Percentiles rank a stretch among this genome's conserved stretches.
These are phyloP conservation scores for Malus domestica DNA, from an alignment of 306 rosid species.

Conservation along the genomic window DNA sequence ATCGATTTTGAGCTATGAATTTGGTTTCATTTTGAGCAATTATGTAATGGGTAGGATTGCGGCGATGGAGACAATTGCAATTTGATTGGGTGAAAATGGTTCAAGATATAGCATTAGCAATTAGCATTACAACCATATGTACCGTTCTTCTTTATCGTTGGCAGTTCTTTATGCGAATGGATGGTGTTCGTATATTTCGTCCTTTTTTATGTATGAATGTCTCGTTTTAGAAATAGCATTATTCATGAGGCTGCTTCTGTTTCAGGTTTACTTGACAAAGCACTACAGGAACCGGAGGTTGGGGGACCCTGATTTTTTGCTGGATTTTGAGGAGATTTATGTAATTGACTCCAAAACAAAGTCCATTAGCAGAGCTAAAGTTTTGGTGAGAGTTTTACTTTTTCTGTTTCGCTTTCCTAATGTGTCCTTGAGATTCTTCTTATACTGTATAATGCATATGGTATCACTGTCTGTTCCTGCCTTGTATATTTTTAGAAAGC, in stretches of 20 bases:
- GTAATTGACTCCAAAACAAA: slow-evolving; percentile 79
- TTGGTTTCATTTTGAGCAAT: background rate
- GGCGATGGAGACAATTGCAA: background rate
- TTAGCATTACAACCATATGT: background rate
- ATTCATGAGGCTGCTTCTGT: slow-evolving; percentile 13
- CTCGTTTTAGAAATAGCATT: background rate
- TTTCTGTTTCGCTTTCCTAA: background rate
- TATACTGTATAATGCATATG: background rate
- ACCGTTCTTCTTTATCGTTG: background rate
- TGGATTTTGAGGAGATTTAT: slow-evolving; percentile 92
- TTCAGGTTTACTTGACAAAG: slow-evolving; percentile 82
- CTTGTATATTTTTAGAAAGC: background rate
- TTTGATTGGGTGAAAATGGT: background rate
- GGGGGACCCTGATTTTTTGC: slow-evolving; percentile 75
- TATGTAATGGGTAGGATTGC: background rate
- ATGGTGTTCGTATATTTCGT: background rate
- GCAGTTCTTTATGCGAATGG: background rate
- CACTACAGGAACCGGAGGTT: slow-evolving; percentile 74
- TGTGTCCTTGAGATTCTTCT: background rate
- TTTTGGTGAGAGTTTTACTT: slow-evolving; percentile 48
- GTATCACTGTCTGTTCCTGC: background rate
- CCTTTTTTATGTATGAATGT: background rate
- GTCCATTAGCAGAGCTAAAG: slow-evolving; percentile 84
- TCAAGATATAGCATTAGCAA: background rate
- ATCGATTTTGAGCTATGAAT: background rate